These are phyloP conservation scores for Cardamine chenopodiifolia DNA, from an alignment of 345 rosid species.

Conservation along the genomic window DNA sequence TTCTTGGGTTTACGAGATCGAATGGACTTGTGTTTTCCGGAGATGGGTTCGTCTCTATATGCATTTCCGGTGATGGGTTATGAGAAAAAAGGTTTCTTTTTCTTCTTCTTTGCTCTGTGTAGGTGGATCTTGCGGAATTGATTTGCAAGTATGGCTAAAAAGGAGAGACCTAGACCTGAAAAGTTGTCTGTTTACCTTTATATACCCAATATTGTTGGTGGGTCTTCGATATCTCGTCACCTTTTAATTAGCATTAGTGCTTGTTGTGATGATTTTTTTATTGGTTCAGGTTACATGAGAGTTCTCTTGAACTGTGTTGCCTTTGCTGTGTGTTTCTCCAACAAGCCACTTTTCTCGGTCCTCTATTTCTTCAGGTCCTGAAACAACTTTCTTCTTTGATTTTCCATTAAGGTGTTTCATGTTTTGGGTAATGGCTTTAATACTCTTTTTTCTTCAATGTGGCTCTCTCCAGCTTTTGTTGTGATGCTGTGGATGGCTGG, in stretches of 20 bases:
- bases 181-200: constrained; percentile 80
- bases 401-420: background rate
- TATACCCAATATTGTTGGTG: constrained; percentile 91
- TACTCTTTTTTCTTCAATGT: constrained; percentile 22
- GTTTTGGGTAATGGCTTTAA: constrained; percentile 10
- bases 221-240: constrained; percentile 38
- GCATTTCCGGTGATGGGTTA: constrained; percentile 20
- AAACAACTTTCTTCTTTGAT: background rate
- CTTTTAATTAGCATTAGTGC: background rate
- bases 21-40: background rate
- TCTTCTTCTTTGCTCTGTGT: background rate
- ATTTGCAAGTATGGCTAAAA: constrained; percentile 59
- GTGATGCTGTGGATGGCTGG: constrained; percentile 99
- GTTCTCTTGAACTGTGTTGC: constrained; percentile 84
- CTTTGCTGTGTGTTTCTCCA: constrained; percentile 80
- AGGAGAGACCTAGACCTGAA: constrained; percentile 56
- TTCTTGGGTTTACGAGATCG: constrained; percentile 5
- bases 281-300: constrained; percentile 68
- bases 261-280: constrained; percentile 24
- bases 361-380: constrained; percentile 84
- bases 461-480: constrained; percentile 75
- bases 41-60: constrained; percentile 22
- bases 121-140: constrained; percentile 33
- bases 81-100: background rate
- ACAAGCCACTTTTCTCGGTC: constrained; percentile 72